Percentiles rank a stretch among this genome's conserved stretches.
phyloP scores from a whole-genome alignment of 2,329 filamentous ascomycete genomes.

The Aspergillus pseudoglaucus region DNA sequence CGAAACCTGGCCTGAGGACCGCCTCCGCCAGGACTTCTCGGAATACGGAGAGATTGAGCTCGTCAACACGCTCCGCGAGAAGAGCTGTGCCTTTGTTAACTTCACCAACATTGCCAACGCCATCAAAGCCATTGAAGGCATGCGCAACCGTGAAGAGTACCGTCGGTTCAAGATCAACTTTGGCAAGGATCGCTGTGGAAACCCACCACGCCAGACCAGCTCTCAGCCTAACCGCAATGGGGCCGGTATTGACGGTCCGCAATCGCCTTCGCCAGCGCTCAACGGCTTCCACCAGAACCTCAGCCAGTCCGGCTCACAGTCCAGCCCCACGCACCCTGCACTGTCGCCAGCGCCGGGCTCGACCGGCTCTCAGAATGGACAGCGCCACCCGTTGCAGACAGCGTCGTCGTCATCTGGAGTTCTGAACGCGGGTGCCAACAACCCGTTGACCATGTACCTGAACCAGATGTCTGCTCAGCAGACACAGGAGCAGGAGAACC shows the following conservation, averaged over 20 bases:
- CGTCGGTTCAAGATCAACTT: constrained; percentile 99
- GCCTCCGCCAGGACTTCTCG: constrained; percentile 89
- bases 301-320: constrained; percentile 50
- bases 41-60: constrained; percentile 97
- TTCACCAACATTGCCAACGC: constrained; percentile 99
- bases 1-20: constrained; percentile 94
- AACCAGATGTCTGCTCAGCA: constrained; percentile 60
- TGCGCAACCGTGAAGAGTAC: constrained; percentile 93
- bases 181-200: constrained; percentile 95
- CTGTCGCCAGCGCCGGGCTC: constrained; percentile 50
- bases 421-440: constrained; percentile 72
- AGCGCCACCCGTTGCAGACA: constrained; percentile 52
- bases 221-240: constrained; percentile 61
- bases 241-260: constrained; percentile 46
- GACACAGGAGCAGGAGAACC: constrained; percentile 61
- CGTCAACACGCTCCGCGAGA: constrained; percentile 92
- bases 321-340: constrained; percentile 54
- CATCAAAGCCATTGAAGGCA: constrained; percentile 97
- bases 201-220: constrained; percentile 82
- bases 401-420: constrained; percentile 59
- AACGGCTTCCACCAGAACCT: constrained; percentile 53
- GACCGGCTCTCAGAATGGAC: constrained; percentile 48
- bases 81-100: constrained; percentile 99
- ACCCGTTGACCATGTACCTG: constrained; percentile 88
- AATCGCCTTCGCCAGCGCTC: constrained; percentile 49